Percentiles rank a stretch among this genome's conserved stretches.
Evolutionary conservation across 306 rosid species (phyloP).

Genomic region (Quercus variabilis): DNA sequence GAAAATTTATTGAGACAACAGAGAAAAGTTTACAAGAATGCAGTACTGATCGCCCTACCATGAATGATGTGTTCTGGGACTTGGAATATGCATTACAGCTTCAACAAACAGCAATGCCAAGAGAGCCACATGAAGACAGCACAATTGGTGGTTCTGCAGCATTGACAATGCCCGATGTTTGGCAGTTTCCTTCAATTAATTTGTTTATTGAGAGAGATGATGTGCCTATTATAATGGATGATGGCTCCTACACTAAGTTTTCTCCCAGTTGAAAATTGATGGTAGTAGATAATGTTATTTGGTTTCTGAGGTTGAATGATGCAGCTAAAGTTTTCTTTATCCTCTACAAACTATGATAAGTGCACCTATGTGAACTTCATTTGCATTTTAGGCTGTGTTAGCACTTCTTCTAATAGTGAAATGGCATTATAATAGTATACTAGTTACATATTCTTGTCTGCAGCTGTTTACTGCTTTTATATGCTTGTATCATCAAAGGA

Average conservation of each 20-base stretch:
- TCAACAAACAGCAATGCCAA: constrained; percentile 30
- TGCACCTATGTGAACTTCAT: not conserved
- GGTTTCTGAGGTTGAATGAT: not conserved
- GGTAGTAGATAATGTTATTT: constrained; percentile 18
- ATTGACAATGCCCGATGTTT: constrained; percentile 13
- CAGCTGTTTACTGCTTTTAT: too few species aligned
- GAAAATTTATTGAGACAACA: constrained; percentile 38
- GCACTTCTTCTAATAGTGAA: not conserved
- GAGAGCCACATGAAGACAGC: constrained; percentile 46
- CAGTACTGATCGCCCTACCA: constrained; percentile 38
- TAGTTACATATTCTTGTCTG: too few species aligned
- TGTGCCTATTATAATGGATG: not conserved
- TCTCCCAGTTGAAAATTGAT: constrained; percentile 30
- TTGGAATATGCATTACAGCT: constrained; percentile 54
- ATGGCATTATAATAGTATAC: not conserved
- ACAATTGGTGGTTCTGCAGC: constrained; percentile 22
- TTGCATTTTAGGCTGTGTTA: not conserved
- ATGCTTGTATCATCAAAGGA: too few species aligned
- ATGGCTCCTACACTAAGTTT: constrained; percentile 9
- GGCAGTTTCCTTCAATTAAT: constrained; percentile 20
- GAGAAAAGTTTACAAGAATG: constrained; percentile 46
- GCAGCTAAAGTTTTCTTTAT: too few species aligned
- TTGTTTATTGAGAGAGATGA: constrained; percentile 16
- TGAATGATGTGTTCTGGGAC: constrained; percentile 59
- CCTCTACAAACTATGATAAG: not conserved